Percentiles rank a stretch among this genome's conserved stretches.
These are phyloP conservation scores for Phytophthora agathidicida DNA, from an alignment of 352 stramenopile species.

Conservation along the genomic window DNA sequence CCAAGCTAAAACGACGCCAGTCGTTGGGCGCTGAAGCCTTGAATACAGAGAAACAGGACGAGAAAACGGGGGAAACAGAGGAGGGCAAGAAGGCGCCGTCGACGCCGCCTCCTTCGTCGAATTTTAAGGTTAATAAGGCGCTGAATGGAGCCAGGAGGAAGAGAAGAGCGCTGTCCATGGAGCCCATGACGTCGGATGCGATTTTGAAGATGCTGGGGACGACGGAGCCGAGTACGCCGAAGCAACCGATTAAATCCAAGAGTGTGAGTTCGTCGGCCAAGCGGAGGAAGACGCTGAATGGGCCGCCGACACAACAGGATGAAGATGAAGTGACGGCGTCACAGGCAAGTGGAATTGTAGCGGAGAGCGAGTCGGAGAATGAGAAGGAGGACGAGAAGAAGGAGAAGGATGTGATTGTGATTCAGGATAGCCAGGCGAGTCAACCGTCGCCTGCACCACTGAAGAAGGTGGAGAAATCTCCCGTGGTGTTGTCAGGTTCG, in stretches of 20 bases:
- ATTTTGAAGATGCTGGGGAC: constrained; percentile 61
- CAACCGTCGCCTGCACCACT: constrained; percentile 5
- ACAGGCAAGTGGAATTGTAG: constrained; percentile 38
- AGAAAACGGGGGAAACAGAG: background rate
- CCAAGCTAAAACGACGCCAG: constrained; percentile 30
- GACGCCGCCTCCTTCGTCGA: constrained; percentile 16
- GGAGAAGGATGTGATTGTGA: constrained; percentile 16
- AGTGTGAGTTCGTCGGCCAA: constrained; percentile 33
- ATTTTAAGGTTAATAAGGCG: constrained; percentile 24
- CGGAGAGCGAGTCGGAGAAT: constrained; percentile 42
- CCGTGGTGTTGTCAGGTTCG: constrained; percentile 1
- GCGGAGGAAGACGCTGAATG: constrained; percentile 38
- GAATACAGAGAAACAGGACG: constrained; percentile 1
- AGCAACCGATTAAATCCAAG: constrained; percentile 28
- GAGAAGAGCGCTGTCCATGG: constrained; percentile 65
- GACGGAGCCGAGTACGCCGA: constrained; percentile 32
- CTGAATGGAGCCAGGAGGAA: constrained; percentile 36
- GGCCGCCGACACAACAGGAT: constrained; percentile 31
- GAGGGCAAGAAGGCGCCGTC: constrained; percentile 2
- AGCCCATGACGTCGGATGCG: constrained; percentile 65
- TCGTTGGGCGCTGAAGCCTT: constrained; percentile 20
- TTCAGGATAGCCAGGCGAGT: constrained; percentile 30
- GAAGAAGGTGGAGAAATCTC: constrained; percentile 15
- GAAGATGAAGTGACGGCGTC: constrained; percentile 33
- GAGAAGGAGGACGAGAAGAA: constrained; percentile 26